These are phyloP conservation scores for Ballota nigra DNA, from an alignment of 257 asterid species.

Conservation along the genomic window DNA sequence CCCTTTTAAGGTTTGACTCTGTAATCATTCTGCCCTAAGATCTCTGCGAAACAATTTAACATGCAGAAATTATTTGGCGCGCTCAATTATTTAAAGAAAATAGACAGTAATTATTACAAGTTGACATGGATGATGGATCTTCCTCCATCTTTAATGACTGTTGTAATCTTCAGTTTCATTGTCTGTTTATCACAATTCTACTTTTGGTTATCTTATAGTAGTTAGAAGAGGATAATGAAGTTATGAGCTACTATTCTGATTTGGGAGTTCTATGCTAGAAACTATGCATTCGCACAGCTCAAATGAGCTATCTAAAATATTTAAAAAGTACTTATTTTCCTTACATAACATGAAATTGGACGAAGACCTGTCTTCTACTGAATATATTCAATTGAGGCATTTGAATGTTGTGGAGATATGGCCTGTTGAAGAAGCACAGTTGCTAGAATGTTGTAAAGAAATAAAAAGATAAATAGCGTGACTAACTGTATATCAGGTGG, in stretches of 20 bases:
- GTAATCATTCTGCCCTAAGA: not conserved
- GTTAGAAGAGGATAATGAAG: not conserved
- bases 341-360: not conserved
- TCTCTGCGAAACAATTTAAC: not conserved
- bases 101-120: not conserved
- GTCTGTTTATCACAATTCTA: not conserved
- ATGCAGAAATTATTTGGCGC: not conserved
- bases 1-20: slow-evolving; percentile 70
- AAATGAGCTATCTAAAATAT: not conserved
- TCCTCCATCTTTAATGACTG: not conserved
- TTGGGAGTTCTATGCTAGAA: not conserved
- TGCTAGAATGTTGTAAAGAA: not conserved
- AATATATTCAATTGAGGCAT: not conserved
- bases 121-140: not conserved
- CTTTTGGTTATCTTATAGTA: not conserved
- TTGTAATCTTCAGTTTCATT: not conserved
- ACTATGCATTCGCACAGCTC: not conserved
- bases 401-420: not conserved
- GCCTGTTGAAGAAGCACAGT: not conserved
- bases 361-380: not conserved
- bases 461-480: not conserved
- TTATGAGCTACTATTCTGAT: not conserved
- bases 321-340: not conserved
- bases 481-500: not conserved
- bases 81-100: not conserved